phyloP scores from a whole-genome alignment of 2,329 filamentous ascomycete genomes.

The Scolecobasidium constrictum region DNA sequence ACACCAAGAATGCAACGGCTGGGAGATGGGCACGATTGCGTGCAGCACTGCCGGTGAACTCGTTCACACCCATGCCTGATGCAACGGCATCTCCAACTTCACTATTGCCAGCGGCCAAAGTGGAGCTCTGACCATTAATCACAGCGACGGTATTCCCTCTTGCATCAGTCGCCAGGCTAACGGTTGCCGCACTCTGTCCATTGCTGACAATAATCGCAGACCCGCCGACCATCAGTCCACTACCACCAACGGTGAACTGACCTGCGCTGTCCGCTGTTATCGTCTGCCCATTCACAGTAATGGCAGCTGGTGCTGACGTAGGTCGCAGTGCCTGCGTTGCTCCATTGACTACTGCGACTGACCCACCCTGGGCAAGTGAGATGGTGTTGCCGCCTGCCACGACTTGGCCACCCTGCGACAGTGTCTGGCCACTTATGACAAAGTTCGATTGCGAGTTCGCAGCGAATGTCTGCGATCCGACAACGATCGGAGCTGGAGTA shows the following conservation, averaged over 20 bases:
- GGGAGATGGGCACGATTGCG: too few species aligned
- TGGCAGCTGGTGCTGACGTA: background rate
- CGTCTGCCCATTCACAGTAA: background rate
- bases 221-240: background rate
- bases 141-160: background rate
- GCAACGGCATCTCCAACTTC: background rate
- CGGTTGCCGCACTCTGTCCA: background rate
- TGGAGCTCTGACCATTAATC: conserved; percentile 1
- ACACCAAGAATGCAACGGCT: too few species aligned
- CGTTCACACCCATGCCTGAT: background rate
- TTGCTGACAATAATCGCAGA: background rate
- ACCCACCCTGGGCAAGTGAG: background rate
- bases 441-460: conserved; percentile 2
- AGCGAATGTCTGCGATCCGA: background rate
- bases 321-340: conserved; percentile 2
- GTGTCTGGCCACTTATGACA: conserved; percentile 7
- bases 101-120: background rate
- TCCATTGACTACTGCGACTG: conserved; percentile 2
- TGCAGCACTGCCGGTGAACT: too few species aligned
- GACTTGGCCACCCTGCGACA: conserved; percentile 10
- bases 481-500: background rate
- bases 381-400: conserved; percentile 4
- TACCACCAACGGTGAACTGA: background rate
- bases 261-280: background rate
- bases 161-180: background rate